phyloP scores from a whole-genome alignment of 495 filamentous ascomycete species.

The Glonium stellatum region DNA sequence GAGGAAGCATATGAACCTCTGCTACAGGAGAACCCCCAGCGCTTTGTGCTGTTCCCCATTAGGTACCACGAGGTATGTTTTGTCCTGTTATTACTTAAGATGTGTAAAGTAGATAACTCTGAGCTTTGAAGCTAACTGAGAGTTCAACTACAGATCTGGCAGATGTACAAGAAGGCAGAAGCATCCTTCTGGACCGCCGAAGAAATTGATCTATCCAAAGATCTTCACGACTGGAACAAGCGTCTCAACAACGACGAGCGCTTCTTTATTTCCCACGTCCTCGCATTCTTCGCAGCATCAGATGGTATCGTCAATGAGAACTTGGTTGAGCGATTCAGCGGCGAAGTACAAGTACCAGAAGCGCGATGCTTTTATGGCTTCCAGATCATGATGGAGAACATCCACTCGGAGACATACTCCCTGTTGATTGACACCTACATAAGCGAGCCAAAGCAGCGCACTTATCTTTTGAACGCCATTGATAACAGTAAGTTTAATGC shows the following conservation, averaged over 20 bases:
- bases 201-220: slow-evolving; percentile 98
- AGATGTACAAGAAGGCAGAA: slow-evolving; percentile 99
- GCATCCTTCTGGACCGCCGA: slow-evolving; percentile 99
- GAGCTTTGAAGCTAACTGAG: slow-evolving; percentile 19
- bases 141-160: slow-evolving; percentile 70
- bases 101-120: slow-evolving; percentile 59
- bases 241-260: slow-evolving; percentile 92
- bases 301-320: slow-evolving; percentile 99
- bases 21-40: slow-evolving; percentile 89
- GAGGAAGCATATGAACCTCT: slow-evolving; percentile 81
- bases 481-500: slow-evolving; percentile 67
- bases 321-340: slow-evolving; percentile 93
- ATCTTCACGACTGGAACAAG: slow-evolving; percentile 98
- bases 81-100: slow-evolving; percentile 33
- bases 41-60: slow-evolving; percentile 97
- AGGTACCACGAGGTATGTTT: slow-evolving; percentile 95
- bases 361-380: slow-evolving; percentile 99
- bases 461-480: slow-evolving; percentile 95
- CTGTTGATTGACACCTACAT: slow-evolving; percentile 99
- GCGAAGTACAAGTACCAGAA: slow-evolving; percentile 94
- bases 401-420: slow-evolving; percentile 99
- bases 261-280: slow-evolving; percentile 96
- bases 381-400: slow-evolving; percentile 99
- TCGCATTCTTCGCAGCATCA: slow-evolving; percentile 99
- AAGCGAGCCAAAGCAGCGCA: slow-evolving; percentile 94